These are phyloP conservation scores for Salix exigua DNA, from an alignment of 345 rosid genomes.

Conservation along the genomic window DNA sequence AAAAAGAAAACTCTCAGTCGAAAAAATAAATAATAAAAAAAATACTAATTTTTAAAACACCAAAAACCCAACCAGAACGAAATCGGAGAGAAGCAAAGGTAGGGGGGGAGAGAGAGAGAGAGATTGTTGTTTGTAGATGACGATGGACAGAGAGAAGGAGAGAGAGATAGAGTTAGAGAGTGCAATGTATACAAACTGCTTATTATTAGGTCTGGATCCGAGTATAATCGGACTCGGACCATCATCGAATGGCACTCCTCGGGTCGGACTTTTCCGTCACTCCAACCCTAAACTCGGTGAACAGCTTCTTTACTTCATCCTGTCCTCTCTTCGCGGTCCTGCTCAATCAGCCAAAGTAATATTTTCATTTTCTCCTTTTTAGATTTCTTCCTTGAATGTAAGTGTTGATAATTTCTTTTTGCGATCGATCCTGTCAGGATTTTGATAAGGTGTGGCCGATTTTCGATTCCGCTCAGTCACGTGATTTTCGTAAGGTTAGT, in stretches of 20 bases:
- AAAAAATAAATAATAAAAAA: not conserved
- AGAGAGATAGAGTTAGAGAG: constrained; percentile 98
- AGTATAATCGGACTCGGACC: constrained; percentile 77
- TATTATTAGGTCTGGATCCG: constrained; percentile 94
- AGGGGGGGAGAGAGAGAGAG: constrained; percentile 36
- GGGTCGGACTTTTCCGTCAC: constrained; percentile 95
- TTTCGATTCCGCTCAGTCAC: constrained; percentile 98
- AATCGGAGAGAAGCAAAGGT: not conserved
- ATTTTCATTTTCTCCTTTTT: not conserved
- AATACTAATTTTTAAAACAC: not conserved
- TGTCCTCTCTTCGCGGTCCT: constrained; percentile 98
- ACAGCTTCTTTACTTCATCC: constrained; percentile 97
- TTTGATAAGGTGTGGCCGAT: constrained; percentile 99
- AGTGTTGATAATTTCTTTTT: constrained; percentile 7
- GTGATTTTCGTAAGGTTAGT: constrained; percentile 88
- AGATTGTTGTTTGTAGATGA: constrained; percentile 68
- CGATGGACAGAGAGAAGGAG: constrained; percentile 99
- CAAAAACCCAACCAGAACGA: not conserved
- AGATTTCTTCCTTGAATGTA: not conserved
- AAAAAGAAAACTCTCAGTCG: constrained; percentile 5
- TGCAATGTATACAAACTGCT: constrained; percentile 98
- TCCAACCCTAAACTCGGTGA: constrained; percentile 99
- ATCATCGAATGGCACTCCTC: constrained; percentile 69
- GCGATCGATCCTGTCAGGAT: constrained; percentile 66
- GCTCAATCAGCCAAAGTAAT: constrained; percentile 84